Evolutionary conservation across 2,329 filamentous ascomycete genomes (phyloP).

Genomic region (Exophiala dermatitidis): DNA sequence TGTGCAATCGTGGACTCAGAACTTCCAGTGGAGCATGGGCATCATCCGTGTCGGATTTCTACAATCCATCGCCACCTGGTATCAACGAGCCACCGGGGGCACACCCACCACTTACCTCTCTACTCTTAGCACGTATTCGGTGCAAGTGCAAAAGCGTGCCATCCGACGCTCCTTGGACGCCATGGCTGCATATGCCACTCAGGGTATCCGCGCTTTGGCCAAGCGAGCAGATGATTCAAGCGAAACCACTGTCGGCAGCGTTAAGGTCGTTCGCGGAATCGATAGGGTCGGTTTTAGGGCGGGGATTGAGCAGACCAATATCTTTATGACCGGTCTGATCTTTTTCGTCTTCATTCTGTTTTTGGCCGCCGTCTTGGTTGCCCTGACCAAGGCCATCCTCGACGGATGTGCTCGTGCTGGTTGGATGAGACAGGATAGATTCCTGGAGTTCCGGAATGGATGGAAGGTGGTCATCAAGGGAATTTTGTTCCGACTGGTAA

Average conservation of each 20-base stretch:
- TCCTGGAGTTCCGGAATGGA: conserved; percentile 86
- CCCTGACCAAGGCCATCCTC: conserved; percentile 71
- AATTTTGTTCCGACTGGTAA: conserved; percentile 74
- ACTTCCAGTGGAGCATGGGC: conserved; percentile 98
- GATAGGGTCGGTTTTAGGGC: conserved; percentile 82
- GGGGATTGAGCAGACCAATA: conserved; percentile 78
- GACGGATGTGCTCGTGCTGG: conserved; percentile 67
- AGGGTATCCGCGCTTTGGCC: conserved; percentile 35
- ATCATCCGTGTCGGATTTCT: conserved; percentile 84
- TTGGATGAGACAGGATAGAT: conserved; percentile 77
- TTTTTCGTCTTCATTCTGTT: conserved; percentile 84
- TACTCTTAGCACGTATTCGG: conserved; percentile 64
- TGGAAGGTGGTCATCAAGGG: conserved; percentile 91
- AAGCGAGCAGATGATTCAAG: conserved; percentile 46
- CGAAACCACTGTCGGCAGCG: conserved; percentile 46
- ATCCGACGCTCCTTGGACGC: conserved; percentile 41
- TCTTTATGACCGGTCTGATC: conserved; percentile 83
- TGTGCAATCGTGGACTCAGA: conserved; percentile 88
- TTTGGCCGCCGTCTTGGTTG: conserved; percentile 63
- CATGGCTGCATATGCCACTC: conserved; percentile 23
- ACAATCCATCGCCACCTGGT: conserved; percentile 87
- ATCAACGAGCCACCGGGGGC: conserved; percentile 86
- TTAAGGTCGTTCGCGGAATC: conserved; percentile 64
- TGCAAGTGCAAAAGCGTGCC: conserved; percentile 64
- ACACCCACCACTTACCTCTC: conserved; percentile 72